Conservation (phyloP, 140 eudicot species). For the Artemisia princeps region DNA sequence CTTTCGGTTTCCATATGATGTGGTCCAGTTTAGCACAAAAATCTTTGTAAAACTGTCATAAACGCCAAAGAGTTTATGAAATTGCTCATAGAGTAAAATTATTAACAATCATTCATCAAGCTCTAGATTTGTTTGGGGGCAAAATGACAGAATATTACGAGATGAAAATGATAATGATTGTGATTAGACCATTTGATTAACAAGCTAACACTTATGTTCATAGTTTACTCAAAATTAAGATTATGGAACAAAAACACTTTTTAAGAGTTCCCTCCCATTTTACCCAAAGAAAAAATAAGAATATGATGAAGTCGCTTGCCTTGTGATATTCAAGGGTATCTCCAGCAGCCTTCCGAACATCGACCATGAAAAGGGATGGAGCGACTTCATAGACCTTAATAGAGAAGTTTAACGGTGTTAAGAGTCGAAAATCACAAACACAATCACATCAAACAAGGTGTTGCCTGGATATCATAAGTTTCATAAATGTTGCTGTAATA, state of each 20-base stretch:
- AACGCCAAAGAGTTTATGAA: conserved; percentile 11
- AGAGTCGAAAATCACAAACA: background rate
- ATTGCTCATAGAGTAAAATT: background rate
- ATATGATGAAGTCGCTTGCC: conserved; percentile 35
- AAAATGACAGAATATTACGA: background rate
- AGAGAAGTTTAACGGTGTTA: conserved; percentile 3
- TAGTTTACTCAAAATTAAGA: background rate
- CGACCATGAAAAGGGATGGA: conserved; percentile 89
- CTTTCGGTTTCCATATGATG: conserved; percentile 75
- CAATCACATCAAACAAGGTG: background rate
- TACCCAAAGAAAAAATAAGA: conserved; percentile 4
- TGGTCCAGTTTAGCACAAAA: conserved; percentile 59
- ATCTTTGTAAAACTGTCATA: conserved; percentile 73
- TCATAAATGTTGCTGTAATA: background rate
- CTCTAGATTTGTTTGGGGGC: background rate
- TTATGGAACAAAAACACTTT: background rate
- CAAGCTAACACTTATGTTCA: background rate
- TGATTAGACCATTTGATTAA: background rate
- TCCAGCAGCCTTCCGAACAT: conserved; percentile 98
- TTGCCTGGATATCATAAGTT: too few relatives aligned
- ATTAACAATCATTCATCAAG: too few relatives aligned
- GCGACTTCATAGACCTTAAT: conserved; percentile 83
- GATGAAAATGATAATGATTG: background rate
- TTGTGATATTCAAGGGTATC: conserved; percentile 95
- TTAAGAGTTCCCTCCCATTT: too few relatives aligned